Conservation (phyloP, 805 yeast species). For the Ogataea parapolymorpha region DNA sequence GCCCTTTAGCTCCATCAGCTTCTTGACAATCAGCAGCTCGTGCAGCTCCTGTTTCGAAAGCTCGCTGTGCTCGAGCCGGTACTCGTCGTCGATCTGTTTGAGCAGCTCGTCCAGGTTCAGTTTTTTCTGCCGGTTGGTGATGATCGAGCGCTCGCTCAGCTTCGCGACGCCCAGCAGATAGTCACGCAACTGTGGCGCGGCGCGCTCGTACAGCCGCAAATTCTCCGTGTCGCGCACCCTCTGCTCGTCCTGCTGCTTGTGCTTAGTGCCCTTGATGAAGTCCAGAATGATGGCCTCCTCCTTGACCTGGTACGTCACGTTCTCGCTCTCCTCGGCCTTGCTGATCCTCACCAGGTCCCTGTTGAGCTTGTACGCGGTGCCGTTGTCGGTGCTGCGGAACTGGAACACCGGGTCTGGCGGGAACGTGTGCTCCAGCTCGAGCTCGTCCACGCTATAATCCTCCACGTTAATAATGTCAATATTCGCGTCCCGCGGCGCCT, state of each 20-base stretch:
- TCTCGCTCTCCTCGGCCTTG: slow-evolving; percentile 15
- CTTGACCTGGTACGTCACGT: slow-evolving; percentile 58
- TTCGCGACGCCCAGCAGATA: slow-evolving; percentile 31
- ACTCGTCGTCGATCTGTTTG: slow-evolving; percentile 32
- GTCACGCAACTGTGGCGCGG: slow-evolving; percentile 27
- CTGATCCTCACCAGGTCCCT: slow-evolving; percentile 24
- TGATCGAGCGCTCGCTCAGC: slow-evolving; percentile 33
- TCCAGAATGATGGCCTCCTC: slow-evolving; percentile 68
- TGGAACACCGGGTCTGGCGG: slow-evolving; percentile 37
- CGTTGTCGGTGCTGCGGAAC: slow-evolving; percentile 31
- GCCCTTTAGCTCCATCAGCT: slow-evolving; percentile 67
- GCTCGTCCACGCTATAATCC: slow-evolving; percentile 29
- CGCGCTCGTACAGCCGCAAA: slow-evolving; percentile 30
- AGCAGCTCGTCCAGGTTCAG: slow-evolving; percentile 49
- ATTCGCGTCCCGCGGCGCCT: slow-evolving; percentile 41
- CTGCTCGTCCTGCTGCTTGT: slow-evolving; percentile 32
- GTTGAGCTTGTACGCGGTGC: slow-evolving; percentile 29
- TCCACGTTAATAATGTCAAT: slow-evolving; percentile 49
- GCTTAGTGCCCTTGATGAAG: slow-evolving; percentile 54
- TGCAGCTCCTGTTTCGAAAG: slow-evolving; percentile 40
- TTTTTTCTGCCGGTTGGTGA: slow-evolving; percentile 28
- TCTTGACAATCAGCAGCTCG: slow-evolving; percentile 54
- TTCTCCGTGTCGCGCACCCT: slow-evolving; percentile 33
- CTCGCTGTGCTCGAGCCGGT: slow-evolving; percentile 16
- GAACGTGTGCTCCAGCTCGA: slow-evolving; percentile 25